These are phyloP conservation scores for Penicillium maclennaniae DNA, from an alignment of 495 filamentous ascomycete genomes.

Conservation along the genomic window DNA sequence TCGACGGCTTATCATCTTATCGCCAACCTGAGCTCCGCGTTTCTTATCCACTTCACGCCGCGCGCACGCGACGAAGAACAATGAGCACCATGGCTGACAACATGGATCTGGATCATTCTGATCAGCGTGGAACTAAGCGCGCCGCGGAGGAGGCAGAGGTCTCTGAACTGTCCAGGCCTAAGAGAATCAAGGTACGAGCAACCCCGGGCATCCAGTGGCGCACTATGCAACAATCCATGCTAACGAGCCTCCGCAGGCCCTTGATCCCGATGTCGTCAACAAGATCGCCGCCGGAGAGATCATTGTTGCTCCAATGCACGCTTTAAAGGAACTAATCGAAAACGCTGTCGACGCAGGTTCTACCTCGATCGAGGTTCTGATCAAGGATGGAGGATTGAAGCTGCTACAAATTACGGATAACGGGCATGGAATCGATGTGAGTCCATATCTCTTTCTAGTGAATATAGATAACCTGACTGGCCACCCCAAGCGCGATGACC, in stretches of 20 bases:
- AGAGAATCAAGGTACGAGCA: constrained; percentile 58
- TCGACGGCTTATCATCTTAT: constrained; percentile 21
- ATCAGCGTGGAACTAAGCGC: constrained; percentile 60
- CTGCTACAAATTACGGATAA: constrained; percentile 97
- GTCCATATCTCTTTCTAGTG: constrained; percentile 11
- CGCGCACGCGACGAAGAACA: constrained; percentile 4
- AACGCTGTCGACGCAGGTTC: constrained; percentile 97
- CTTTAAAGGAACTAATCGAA: constrained; percentile 95
- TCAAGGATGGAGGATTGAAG: constrained; percentile 96
- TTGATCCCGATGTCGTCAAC: constrained; percentile 95
- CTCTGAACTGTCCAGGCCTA: constrained; percentile 46
- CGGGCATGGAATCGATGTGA: constrained; percentile 90
- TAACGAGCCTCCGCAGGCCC: constrained; percentile 51
- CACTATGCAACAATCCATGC: background rate
- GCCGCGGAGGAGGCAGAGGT: constrained; percentile 48
- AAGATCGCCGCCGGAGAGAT: constrained; percentile 99
- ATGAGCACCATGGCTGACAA: constrained; percentile 35
- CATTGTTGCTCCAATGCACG: constrained; percentile 95
- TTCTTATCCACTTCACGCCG: constrained; percentile 19
- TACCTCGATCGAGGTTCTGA: constrained; percentile 82
- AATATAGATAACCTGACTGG: constrained; percentile 2
- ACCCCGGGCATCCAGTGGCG: background rate
- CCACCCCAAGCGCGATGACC: constrained; percentile 68
- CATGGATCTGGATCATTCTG: constrained; percentile 43
- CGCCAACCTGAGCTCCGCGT: constrained; percentile 12